Base-by-base conservation (phyloP, 2,329 filamentous ascomycete genomes). In the Myriosclerotinia scirpicola region DNA sequence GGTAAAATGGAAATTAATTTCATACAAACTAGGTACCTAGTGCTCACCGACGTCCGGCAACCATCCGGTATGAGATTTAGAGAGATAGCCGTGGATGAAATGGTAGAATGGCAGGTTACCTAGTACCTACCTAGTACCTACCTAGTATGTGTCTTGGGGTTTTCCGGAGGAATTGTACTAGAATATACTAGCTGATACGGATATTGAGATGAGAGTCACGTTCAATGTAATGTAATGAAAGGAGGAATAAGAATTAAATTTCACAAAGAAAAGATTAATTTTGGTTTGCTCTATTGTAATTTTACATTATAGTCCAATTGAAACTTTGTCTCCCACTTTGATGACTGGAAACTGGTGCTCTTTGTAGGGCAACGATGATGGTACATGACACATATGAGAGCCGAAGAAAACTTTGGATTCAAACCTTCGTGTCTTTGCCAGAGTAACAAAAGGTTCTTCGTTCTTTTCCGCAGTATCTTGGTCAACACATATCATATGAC, bases 401-500 rank as follows among this genome's bases (percentile, higher is more conserved):
- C 95, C 95, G 80, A 99, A 99, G 72, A 90, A 90, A 3, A 97
- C 90, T 78, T 93, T 93, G 1, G 93, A 92, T 62, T 91, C 87
- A 70, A 92, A 87, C 66, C 91, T 86, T 71, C 95, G 85, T 14
- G 92, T 96, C 81, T 96, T 97, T 1, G 91, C 89, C 67, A 99
- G 80, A 0, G 93, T 97, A 4, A 90, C 85, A 75, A 95, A 96
- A 0, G 95, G 95, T 77, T 98, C 95, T 69, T 92, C 87, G 70
- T 88, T 87, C 76, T 87, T 90, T 69, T 87, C 83, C 0, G 88
- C 93, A 15, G 90, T 97, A 56, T 87, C 81, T 77, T 97, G 95
- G 74, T 99, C 89, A 55, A 98, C 87, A 76, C 94, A 97, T 12
- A 99, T 90, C 93, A 99, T 98, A 77, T 97, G 93, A 73, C 95